A percentile compares a stretch with the other conserved stretches of the same genome.
phyloP scores from a whole-genome alignment of 257 asterid genomes.

The Perilla frutescens region DNA sequence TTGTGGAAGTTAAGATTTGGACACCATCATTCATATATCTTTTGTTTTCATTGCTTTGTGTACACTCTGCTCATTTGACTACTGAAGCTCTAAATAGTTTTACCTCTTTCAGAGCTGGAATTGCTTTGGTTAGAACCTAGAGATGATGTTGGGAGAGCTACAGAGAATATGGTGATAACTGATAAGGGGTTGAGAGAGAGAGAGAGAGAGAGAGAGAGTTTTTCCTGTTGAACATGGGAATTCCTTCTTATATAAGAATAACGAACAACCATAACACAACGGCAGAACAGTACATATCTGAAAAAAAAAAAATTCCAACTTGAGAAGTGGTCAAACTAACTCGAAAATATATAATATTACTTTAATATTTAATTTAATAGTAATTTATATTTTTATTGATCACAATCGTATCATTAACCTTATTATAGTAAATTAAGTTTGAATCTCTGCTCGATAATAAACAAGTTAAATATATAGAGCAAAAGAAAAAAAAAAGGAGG shows the following conservation, averaged over 20 bases:
- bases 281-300: not conserved
- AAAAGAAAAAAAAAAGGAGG: too few species aligned
- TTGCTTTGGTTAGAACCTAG: constrained; percentile 8
- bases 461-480: too few species aligned
- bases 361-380: too few species aligned
- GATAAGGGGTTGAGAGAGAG: constrained; percentile 10
- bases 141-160: not conserved
- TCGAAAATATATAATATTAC: too few species aligned
- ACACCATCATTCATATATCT: constrained; percentile 46
- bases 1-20: constrained; percentile 59
- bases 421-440: too few species aligned
- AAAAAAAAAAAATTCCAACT: too few species aligned
- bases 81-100: not conserved
- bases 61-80: constrained; percentile 33
- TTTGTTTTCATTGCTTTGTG: constrained; percentile 27
- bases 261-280: not conserved
- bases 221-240: not conserved
- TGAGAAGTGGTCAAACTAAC: too few species aligned
- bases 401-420: too few species aligned
- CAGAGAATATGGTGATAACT: not conserved
- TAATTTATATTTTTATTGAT: too few species aligned
- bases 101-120: constrained; percentile 12
- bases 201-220: constrained; percentile 11
- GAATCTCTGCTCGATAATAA: too few species aligned
- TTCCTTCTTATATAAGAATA: constrained; percentile 6